Evolutionary conservation across 2,329 filamentous ascomycete genomes (phyloP), one percentile per base, ranked within the genome.

Genomic region (Blastomyces silverae): DNA sequence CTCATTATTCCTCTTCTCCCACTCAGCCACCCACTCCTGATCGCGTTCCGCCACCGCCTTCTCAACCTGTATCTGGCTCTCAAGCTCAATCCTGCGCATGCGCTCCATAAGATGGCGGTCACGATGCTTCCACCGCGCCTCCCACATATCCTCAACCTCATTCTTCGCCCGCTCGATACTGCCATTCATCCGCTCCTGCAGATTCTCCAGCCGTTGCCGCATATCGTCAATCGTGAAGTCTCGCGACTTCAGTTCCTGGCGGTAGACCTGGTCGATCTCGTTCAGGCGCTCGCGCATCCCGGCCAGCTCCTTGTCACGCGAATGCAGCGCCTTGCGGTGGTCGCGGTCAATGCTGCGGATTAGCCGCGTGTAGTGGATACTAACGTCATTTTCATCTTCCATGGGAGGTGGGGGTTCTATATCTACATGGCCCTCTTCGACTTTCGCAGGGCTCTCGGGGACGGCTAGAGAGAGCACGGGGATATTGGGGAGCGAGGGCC

Each of bases 61-160:
- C 58, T 72, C 66, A 20, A 70, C 59, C 52, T 64, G 60, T 55
- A 64, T 63, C 61, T 71, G 68, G 48, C 65, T 64, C 11, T 73
- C 67, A 28, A 58, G 11, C 46, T 72, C 68, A 42, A 69, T 68
- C 53, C 71, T 69, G 37, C 65, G 53, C 66, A 69, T 71, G 50
- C 73, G 69, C 50, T 74, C 71, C 31, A 65, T 66, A 17, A 71
- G 65, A 57, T 73, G 68, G 31, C 64, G 66, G 52, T 73, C 71
- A 2, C 73, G 71, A 59, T 76, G 71, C 56, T 73, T 74, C 75
- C 74, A 77, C 34, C 74, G 62, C 15, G 60, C 66, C 65, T 76
- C 73, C 75, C 74, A 77, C 31, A 71, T 53, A 63, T 76, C 73
- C 63, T 77, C 74, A 3, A 76, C 70, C 52, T 72, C 68, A 64